Evolutionary conservation across 2,329 filamentous ascomycete species (phyloP).

Genomic region (Paracorniculantispora psalliotae): DNA sequence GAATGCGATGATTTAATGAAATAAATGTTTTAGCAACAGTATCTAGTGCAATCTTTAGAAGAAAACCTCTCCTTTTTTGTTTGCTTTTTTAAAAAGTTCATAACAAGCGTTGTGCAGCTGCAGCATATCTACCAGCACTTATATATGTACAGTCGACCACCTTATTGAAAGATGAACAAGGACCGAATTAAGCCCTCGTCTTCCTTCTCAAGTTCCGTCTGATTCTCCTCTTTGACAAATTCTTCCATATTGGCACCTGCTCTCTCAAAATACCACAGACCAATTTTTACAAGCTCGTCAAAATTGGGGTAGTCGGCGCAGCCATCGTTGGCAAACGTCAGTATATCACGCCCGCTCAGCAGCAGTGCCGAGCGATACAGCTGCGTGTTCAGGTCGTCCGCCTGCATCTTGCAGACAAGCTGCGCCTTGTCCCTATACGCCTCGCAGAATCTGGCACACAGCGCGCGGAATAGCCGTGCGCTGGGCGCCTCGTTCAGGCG

Average conservation of each 20-base stretch:
- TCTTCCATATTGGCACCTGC: conserved; percentile 7
- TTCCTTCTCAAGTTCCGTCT: background rate
- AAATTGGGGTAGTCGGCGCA: conserved; percentile 1
- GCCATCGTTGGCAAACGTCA: conserved; percentile 5
- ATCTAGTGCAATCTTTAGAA: too few species aligned
- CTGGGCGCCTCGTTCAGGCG: background rate
- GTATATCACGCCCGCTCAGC: conserved; percentile 6
- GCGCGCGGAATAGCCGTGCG: background rate
- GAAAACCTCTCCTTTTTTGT: too few species aligned
- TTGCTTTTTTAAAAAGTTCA: too few species aligned
- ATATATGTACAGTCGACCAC: background rate
- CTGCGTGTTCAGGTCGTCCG: background rate
- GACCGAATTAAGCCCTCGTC: conserved; percentile 11
- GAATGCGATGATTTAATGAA: too few species aligned
- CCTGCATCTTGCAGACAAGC: conserved; percentile 3
- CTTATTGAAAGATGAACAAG: conserved; percentile 6
- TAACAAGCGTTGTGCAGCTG: too few species aligned
- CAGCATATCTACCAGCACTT: too few species aligned
- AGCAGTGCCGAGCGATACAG: conserved; percentile 10
- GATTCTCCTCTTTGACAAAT: conserved; percentile 1
- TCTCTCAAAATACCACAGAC: conserved; percentile 9
- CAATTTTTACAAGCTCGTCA: background rate
- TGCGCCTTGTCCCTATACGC: conserved; percentile 4
- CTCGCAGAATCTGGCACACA: background rate
- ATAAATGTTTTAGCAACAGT: too few species aligned